These are phyloP conservation scores for Diospyros kaki DNA, from an alignment of 148 eudicot species.

Conservation along the genomic window DNA sequence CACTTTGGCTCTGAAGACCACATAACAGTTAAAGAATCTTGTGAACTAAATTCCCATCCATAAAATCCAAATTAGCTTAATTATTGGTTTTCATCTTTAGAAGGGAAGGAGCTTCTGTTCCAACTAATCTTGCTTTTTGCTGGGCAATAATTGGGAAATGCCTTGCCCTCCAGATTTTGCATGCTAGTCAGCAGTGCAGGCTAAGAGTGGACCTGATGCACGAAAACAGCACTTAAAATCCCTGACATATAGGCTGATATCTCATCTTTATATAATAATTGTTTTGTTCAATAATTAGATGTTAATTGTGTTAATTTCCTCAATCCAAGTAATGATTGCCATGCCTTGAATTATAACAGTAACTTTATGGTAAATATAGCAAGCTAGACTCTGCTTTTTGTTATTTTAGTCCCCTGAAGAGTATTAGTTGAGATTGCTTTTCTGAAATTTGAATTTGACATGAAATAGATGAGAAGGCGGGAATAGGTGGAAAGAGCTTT, in stretches of 20 bases:
- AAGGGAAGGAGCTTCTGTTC: too few relatives aligned
- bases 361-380: neutral
- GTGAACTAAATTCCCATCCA: too few relatives aligned
- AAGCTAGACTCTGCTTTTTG: neutral
- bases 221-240: too few relatives aligned
- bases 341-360: neutral
- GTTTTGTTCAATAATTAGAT: neutral
- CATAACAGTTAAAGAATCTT: too few relatives aligned
- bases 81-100: too few relatives aligned
- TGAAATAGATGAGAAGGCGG: too few relatives aligned
- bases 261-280: neutral
- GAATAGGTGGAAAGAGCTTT: too few relatives aligned
- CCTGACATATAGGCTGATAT: neutral
- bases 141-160: neutral
- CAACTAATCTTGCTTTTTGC: neutral
- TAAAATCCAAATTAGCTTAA: too few relatives aligned
- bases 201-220: neutral
- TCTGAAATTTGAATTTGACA: too few relatives aligned
- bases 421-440: too few relatives aligned
- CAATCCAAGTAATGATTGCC: neutral
- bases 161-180: neutral
- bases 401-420: too few relatives aligned
- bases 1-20: too few relatives aligned
- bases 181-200: neutral
- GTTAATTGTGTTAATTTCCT: neutral